These are phyloP conservation scores for Xylaria sp. DNA, from an alignment of 2,329 filamentous ascomycete species.

Conservation along the genomic window DNA sequence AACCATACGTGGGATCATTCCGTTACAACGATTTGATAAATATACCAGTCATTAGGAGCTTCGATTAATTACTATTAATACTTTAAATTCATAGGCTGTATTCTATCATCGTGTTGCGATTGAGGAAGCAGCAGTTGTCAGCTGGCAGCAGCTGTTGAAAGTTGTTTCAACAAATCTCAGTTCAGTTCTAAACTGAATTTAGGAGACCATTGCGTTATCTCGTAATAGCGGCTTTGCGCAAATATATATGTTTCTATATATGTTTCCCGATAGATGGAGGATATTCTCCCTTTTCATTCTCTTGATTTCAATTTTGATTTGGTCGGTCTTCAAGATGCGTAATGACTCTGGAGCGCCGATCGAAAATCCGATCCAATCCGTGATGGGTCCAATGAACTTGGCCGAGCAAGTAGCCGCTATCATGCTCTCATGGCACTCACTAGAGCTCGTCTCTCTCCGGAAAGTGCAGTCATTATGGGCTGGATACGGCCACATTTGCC, in stretches of 20 bases:
- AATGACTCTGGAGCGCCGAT: background rate
- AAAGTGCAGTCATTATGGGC: constrained; percentile 61
- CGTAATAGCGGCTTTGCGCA: background rate
- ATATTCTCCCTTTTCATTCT: constrained; percentile 15
- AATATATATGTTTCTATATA: constrained; percentile 5
- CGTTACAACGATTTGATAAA: too few species aligned
- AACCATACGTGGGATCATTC: too few species aligned
- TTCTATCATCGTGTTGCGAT: too few species aligned
- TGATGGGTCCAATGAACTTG: constrained; percentile 35
- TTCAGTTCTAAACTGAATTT: background rate
- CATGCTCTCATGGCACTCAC: constrained; percentile 53
- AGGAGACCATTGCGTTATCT: background rate
- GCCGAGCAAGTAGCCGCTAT: constrained; percentile 52
- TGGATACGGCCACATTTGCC: constrained; percentile 66
- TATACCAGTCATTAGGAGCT: too few species aligned
- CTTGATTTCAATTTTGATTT: constrained; percentile 4
- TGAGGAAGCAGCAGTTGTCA: background rate
- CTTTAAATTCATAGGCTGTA: too few species aligned
- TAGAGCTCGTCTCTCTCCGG: constrained; percentile 54
- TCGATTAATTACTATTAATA: too few species aligned
- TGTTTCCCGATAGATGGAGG: background rate
- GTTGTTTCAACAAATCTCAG: background rate
- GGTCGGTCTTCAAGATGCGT: constrained; percentile 9
- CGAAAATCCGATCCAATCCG: background rate
- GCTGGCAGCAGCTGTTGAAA: background rate